phyloP scores from a whole-genome alignment of 2,329 filamentous ascomycete genomes.

The Exophiala sp. region DNA sequence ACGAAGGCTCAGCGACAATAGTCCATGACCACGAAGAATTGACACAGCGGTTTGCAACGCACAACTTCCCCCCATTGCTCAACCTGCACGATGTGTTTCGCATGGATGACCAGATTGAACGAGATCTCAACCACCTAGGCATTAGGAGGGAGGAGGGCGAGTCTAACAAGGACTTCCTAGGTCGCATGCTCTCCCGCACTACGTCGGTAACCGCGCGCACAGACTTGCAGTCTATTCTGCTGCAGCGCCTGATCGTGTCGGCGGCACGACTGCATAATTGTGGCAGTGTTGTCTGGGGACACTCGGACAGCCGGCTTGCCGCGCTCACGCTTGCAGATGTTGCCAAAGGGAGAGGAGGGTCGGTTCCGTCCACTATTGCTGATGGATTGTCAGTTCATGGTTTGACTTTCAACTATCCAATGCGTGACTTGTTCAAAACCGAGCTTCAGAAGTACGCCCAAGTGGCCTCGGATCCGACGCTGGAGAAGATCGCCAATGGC shows the following conservation, averaged over 20 bases:
- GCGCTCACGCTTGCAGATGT: slow-evolving; percentile 80
- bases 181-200: slow-evolving; percentile 53
- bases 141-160: slow-evolving; percentile 17
- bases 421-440: slow-evolving; percentile 77
- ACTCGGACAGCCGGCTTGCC: slow-evolving; percentile 81
- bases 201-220: slow-evolving; percentile 67
- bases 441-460: slow-evolving; percentile 66
- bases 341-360: slow-evolving; percentile 81
- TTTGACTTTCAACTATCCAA: slow-evolving; percentile 65
- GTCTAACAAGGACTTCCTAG: slow-evolving; percentile 45
- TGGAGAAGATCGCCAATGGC: slow-evolving; percentile 16
- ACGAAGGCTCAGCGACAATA: slow-evolving; percentile 3
- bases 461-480: slow-evolving; percentile 31
- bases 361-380: slow-evolving; percentile 71
- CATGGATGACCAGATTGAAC: slow-evolving; percentile 30
- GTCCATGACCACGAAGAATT: slow-evolving; percentile 44
- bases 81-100: slow-evolving; percentile 59
- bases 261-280: slow-evolving; percentile 56
- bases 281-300: slow-evolving; percentile 70
- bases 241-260: slow-evolving; percentile 64
- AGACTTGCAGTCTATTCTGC: slow-evolving; percentile 66
- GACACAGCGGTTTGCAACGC: slow-evolving; percentile 57
- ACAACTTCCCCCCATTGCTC: slow-evolving; percentile 54
- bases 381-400: slow-evolving; percentile 63
- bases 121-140: slow-evolving; percentile 17